Base-by-base conservation (phyloP, 805 yeast genomes). In the Wickerhamomyces xylosicus region DNA sequence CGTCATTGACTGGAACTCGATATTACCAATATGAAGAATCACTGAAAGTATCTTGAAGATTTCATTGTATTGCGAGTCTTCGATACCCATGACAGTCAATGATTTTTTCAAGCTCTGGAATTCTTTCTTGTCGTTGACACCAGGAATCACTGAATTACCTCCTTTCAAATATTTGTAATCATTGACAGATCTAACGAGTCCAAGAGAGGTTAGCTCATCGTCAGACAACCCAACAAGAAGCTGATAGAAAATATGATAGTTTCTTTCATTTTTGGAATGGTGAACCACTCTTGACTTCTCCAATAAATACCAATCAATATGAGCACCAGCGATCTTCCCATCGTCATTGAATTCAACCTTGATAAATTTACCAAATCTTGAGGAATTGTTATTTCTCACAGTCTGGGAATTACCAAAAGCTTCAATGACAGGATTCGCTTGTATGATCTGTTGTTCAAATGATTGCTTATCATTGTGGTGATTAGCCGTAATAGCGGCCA, bases 351-450 rank as follows among this genome's bases (percentile, higher is more conserved):
- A 85, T 54, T 79, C 86, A 42, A 92, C 84, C 53, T 87, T 82
- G 46, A 92, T 85, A 54, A 92, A 92, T 62, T 92, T 92, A 31
- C 99, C 99, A 58, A 92, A 92, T 54, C 99, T 74, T 5, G 97
- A 90, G 3, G 97, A 87, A 59, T 92, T 92, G 58, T 89, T 79
- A 57, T 92, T 92, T 52, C 92, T 74, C 14, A 86, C 85, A 0
- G 99, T 92, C 53, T 90, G 95, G 2, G 99, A 90, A 59, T 92
- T 92, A 49, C 99, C 99, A 59, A 92, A 92, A 25, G 96, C 77
- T 60, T 92, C 99, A 48, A 92, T 62, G 37, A 92, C 86, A 1
- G 98, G 99, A 55, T 92, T 92, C 7, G 97, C 95, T 54, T 85
- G 89, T 25, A 92, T 59, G 38, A 92, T 90, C 57, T 85, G 87